These are phyloP conservation scores for Volutella citrinella DNA, from an alignment of 2,329 filamentous ascomycete species.

Conservation along the genomic window DNA sequence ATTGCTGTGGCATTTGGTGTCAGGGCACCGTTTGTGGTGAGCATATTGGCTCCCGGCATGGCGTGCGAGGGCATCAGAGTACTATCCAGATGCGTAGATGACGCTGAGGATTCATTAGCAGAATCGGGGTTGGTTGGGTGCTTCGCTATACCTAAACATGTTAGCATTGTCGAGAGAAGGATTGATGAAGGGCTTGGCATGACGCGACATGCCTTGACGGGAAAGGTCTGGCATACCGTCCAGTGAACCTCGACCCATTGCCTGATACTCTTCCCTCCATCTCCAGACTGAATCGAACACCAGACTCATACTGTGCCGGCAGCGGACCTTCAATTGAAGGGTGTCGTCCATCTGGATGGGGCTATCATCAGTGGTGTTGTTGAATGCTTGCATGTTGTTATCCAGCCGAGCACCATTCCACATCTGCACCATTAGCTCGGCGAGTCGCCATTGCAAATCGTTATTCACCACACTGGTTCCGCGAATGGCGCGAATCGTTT, in stretches of 20 bases:
- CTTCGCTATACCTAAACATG: constrained; percentile 58
- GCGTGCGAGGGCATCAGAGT: constrained; percentile 48
- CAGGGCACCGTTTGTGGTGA: constrained; percentile 49
- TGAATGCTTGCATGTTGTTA: constrained; percentile 42
- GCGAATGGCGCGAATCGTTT: constrained; percentile 67
- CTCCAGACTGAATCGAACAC: constrained; percentile 84
- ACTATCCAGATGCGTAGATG: constrained; percentile 62
- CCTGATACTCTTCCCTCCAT: constrained; percentile 77
- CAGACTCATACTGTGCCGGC: constrained; percentile 79
- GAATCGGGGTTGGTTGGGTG: constrained; percentile 85
- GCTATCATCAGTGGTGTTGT: constrained; percentile 47
- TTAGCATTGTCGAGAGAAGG: too few relatives aligned
- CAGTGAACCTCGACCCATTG: constrained; percentile 65
- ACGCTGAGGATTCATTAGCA: constrained; percentile 67
- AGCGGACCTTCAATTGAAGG: constrained; percentile 77
- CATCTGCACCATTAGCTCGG: constrained; percentile 83
- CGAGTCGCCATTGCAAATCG: constrained; percentile 74
- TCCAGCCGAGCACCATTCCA: constrained; percentile 69
- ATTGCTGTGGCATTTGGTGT: constrained; percentile 49
- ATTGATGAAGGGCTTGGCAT: too few relatives aligned
- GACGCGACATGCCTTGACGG: constrained; percentile 24
- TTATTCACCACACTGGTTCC: constrained; percentile 73
- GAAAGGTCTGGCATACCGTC: constrained; percentile 52
- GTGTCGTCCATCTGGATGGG: constrained; percentile 62
- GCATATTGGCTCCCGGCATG: constrained; percentile 42